Base-by-base conservation (phyloP, 75 land plant genomes). In the Larix kaempferi region DNA sequence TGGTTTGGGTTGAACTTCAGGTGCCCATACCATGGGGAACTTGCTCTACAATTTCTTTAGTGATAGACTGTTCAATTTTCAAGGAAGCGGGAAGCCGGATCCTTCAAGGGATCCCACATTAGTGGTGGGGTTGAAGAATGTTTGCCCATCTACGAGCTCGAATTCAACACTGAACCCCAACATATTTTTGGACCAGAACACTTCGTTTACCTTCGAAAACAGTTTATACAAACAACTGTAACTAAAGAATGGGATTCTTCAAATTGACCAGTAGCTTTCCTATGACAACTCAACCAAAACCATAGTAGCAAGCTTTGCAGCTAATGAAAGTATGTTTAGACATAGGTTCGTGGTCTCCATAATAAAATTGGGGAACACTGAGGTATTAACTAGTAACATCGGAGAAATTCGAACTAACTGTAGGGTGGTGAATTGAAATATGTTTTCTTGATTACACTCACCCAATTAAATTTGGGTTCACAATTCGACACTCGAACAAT, bases 1-100 rank as follows among this genome's bases (percentile, higher is more conserved):
- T n/a, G n/a, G n/a, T n/a, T n/a, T n/a, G n/a, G n/a, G n/a, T n/a
- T n/a, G n/a, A 41, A 41, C 52, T 44, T 10, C 52, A 44, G 95
- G 95, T 21, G 95, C 89, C 5, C 96, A 93, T 65, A 93, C 96
- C 5, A 84, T 91, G 10, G 96, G 96, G 16, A 71, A 81, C 78
- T 79, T 94, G 5, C 91, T 88, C 67, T 91, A 93, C 80, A 74
- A 74, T 76, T 79, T 83, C 74, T 79, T 93, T 84, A 79, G 80
- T 62, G 76, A 84, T 57, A 79, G 95, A 29, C 91, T 93, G 5
- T 93, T 78, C 88, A 79, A 87, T 85, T 93, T 87, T 83, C 49
- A 77, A 35, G 83, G 87, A 26, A 59, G 86, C 0, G 89, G 90
- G 29, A 74, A 81, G 75, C 81, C 90, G 0, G 96, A 93, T 69